Evolutionary conservation across 2,329 filamentous ascomycete species (phyloP), one percentile per base, ranked within the genome.

Genomic region (Diaporthe velutina): DNA sequence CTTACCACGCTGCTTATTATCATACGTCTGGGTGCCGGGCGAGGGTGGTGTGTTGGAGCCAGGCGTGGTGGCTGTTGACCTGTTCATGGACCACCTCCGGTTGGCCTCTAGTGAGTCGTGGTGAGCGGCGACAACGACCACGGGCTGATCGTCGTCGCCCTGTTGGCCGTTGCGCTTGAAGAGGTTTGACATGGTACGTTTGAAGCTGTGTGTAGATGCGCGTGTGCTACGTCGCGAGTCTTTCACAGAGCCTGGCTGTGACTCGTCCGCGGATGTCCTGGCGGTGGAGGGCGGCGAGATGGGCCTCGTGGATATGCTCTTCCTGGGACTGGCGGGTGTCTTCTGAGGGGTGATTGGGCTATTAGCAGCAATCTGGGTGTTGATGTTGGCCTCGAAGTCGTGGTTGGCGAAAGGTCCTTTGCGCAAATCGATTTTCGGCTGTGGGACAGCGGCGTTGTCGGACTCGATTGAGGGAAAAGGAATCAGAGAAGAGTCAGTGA

Each of bases 1-100:
- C 58, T 79, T 76, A 57, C 79, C 76, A 73, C 76, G 78, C 48
- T 75, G 76, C 70, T 76, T 67, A 38, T 79, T 83, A 86, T 86
- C 75, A 86, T 85, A 80, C 6, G 84, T 83, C 28, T 77, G 76
- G 19, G 86, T 86, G 58, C 82, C 82, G 8, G 88, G 89, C 28
- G 88, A 90, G 2, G 88, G 87, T 7, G 88, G 88, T 10, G 87
- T 86, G 76, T 85, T 87, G 25, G 87, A 87, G 68, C 86, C 86
- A 33, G 75, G 72, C 28, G 85, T 87, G 17, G 85, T 86, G 54
- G 82, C 83, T 25, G 85, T 84, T 60, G 87, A 86, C 68, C 85
- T 84, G 77, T 85, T 83, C 81, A 87, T 83, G 3, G 87, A 88
- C 81, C 86, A 86, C 58, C 86, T 84, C 33, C 85, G 84, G n/a